A percentile compares a stretch with the other conserved stretches of the same genome.
Conservation (phyloP, 495 filamentous ascomycete species). For the Talaromyces ruber region DNA sequence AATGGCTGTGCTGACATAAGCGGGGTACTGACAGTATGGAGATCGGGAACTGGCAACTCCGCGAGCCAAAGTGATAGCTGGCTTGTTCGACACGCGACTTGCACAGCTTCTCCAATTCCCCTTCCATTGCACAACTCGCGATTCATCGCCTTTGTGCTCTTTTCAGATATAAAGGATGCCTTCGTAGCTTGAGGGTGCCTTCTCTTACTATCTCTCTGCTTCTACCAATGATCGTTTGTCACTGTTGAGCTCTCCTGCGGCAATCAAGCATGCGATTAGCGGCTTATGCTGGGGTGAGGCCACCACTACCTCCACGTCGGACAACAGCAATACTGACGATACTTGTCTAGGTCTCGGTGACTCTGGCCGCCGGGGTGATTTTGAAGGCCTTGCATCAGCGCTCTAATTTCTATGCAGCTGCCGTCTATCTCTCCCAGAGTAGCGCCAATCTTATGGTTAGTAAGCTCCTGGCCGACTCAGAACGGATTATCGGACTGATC, state of each 20-base stretch:
- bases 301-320: not conserved
- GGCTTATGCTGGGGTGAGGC: constrained; percentile 41
- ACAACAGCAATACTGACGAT: not conserved
- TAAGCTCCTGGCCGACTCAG: constrained; percentile 1
- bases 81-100: constrained; percentile 6
- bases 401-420: constrained; percentile 94
- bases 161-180: not conserved
- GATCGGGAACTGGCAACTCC: not conserved
- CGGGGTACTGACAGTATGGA: not conserved
- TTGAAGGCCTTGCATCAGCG: constrained; percentile 88
- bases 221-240: not conserved
- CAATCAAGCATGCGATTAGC: constrained; percentile 40
- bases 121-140: not conserved
- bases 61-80: constrained; percentile 3
- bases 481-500: not conserved
- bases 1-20: constrained; percentile 3
- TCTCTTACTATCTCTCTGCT: not conserved
- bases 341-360: constrained; percentile 53
- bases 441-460: constrained; percentile 87
- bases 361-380: constrained; percentile 72
- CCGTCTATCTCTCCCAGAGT: constrained; percentile 91
- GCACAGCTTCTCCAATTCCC: not conserved
- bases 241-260: not conserved
- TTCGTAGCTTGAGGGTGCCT: not conserved
- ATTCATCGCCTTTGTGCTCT: constrained; percentile 12